Base-by-base conservation (phyloP, 2,329 filamentous ascomycete species). In the Diaporthe citrichinensis region DNA sequence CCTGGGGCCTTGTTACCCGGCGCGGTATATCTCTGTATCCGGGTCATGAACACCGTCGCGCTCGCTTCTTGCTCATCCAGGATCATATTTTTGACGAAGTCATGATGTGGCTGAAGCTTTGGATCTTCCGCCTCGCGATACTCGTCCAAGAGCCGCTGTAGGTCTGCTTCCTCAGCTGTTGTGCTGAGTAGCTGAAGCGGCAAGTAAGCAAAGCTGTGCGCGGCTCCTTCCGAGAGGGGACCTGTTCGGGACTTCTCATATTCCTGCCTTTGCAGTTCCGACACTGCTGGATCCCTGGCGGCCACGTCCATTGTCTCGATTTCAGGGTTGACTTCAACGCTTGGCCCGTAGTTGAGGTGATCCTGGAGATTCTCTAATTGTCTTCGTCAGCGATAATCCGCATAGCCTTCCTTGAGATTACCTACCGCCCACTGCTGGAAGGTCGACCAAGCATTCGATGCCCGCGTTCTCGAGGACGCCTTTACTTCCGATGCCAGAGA, bases 371-470 rank as follows among this genome's bases (percentile, higher is more conserved):
- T 67, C 61, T 67, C 61, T 65, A 46, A 46, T 34, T n/a, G 34
- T 34, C 1, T 65, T 49, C 25, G 61, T 65, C 25, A 65, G 61
- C 14, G 2, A 5, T 4, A 34, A 5, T 28, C 28, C 20, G 2
- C 25, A 34, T 17, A 65, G 61, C 25, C 17, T n/a, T n/a, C 5
- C 10, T 34, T 9, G 25, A 14, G 17, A n/a, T 6, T 41, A 34
- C 61, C 49, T n/a, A 65, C 61, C 61, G 20, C 61, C 61, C 15
- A 67, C 61, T n/a, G 44, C 61, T 51, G 41, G 44, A 67, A 67
- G 59, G 8, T 65, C 59, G n/a, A 31, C 15, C 28, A 67, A 15
- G 44, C 41, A 49, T 34, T 34, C 44, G 61, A 67, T 44, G 17
- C 20, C 28, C 20, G 61, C 61, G n/a, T 2, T 17, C 28, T 49